A percentile compares a stretch with the other conserved stretches of the same genome.
phyloP scores from a whole-genome alignment of 495 filamentous ascomycete genomes.

The Penicillium arizonense region DNA sequence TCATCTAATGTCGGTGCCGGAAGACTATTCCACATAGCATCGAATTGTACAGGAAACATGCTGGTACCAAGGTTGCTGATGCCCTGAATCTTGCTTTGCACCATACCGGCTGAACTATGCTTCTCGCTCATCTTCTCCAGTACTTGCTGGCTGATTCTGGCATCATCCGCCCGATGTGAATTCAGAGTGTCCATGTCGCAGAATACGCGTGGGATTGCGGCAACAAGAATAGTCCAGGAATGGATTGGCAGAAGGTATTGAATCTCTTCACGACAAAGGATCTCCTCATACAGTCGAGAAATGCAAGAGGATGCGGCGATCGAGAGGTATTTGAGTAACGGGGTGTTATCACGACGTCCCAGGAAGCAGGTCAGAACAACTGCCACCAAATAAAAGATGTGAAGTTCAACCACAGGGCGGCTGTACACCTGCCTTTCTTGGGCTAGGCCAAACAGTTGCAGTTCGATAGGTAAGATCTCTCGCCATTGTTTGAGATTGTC shows the following conservation, averaged over 20 bases:
- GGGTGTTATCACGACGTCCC: slow-evolving; percentile 6
- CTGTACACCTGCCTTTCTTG: slow-evolving; percentile 1
- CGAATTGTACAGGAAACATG: background rate
- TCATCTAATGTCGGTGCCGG: background rate
- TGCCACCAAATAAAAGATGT: slow-evolving; percentile 15
- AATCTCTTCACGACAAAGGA: slow-evolving; percentile 11
- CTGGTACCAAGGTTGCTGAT: background rate
- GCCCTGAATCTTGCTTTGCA: background rate
- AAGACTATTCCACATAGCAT: background rate
- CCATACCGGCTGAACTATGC: slow-evolving; percentile 4
- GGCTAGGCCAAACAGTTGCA: background rate
- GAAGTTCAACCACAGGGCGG: slow-evolving; percentile 7
- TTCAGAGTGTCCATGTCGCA: slow-evolving; percentile 4
- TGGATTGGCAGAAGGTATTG: slow-evolving; percentile 9
- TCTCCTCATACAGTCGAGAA: slow-evolving; percentile 17
- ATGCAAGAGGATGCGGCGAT: slow-evolving; percentile 18
- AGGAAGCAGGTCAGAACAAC: slow-evolving; percentile 17
- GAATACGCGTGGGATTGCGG: slow-evolving; percentile 16
- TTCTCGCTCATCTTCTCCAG: slow-evolving; percentile 11
- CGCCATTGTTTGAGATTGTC: background rate
- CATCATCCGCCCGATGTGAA: slow-evolving; percentile 1
- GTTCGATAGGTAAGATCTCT: slow-evolving; percentile 2
- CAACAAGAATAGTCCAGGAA: slow-evolving; percentile 12
- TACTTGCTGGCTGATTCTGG: slow-evolving; percentile 3
- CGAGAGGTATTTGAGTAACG: slow-evolving; percentile 12